These are phyloP conservation scores for Mucor mucedo DNA, from an alignment of 371 early-diverging fungal genomes.

Conservation along the genomic window DNA sequence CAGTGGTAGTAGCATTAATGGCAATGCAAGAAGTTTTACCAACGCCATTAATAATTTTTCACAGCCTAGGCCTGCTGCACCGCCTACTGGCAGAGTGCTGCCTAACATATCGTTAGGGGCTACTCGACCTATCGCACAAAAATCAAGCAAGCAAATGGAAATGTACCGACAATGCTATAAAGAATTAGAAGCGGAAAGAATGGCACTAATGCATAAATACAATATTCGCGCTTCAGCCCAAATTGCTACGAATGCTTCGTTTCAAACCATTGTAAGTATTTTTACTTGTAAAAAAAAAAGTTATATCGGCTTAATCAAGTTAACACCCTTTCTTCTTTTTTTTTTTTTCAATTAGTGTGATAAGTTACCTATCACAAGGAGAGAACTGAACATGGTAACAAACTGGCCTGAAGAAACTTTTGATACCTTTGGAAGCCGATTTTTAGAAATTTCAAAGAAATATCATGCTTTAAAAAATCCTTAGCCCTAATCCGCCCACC, in stretches of 20 bases:
- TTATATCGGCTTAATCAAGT: neutral
- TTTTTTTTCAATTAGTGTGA: constrained; percentile 16
- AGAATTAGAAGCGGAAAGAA: neutral
- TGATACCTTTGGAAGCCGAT: constrained; percentile 16
- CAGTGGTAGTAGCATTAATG: neutral
- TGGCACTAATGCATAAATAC: constrained; percentile 3
- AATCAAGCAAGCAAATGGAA: too few species aligned
- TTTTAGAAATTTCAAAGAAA: constrained; percentile 16
- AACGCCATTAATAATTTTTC: neutral
- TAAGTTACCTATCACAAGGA: constrained; percentile 17
- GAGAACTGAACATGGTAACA: constrained; percentile 21
- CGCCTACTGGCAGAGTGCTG: neutral
- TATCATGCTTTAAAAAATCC: too few species aligned
- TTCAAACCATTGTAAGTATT: constrained; percentile 27
- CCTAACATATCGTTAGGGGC: neutral
- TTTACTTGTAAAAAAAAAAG: neutral
- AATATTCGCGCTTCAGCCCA: constrained; percentile 8
- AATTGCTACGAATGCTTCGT: neutral
- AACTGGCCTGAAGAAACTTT: constrained; percentile 18
- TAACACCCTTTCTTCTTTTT: too few species aligned
- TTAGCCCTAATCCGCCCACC: neutral
- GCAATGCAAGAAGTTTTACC: neutral
- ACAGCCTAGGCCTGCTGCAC: neutral
- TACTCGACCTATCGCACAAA: neutral
- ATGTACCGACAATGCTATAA: too few species aligned